Conservation (phyloP, 352 stramenopile genomes). For the Globisporangium carolinianum region DNA sequence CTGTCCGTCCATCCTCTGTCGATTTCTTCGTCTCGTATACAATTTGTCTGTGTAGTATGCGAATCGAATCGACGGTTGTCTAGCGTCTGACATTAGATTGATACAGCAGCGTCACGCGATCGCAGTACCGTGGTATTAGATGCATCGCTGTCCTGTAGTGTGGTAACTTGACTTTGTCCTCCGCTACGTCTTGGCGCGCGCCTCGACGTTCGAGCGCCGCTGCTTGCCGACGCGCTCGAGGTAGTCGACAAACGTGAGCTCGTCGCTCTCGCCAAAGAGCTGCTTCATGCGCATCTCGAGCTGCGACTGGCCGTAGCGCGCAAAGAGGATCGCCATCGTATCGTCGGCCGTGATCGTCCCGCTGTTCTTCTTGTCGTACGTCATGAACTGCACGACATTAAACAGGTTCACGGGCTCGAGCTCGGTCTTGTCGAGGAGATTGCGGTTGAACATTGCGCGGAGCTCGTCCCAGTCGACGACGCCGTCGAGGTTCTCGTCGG, state of each 20-base stretch:
- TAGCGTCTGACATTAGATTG: not conserved
- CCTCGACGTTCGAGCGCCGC: conserved; percentile 55
- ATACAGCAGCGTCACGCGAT: not conserved
- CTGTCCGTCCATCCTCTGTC: too few species aligned
- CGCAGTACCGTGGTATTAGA: too few species aligned
- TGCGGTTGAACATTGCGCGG: conserved; percentile 95
- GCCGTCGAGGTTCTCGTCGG: conserved; percentile 96
- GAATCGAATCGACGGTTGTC: too few species aligned
- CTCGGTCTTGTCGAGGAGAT: conserved; percentile 92
- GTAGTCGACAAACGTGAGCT: conserved; percentile 77
- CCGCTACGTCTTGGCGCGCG: conserved; percentile 28
- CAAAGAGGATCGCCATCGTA: conserved; percentile 98
- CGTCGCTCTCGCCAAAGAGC: conserved; percentile 85
- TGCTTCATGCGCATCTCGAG: conserved; percentile 89
- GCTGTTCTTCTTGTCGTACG: conserved; percentile 95
- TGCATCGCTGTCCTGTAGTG: too few species aligned
- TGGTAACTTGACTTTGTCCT: too few species aligned
- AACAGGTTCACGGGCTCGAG: conserved; percentile 95
- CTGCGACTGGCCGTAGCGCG: conserved; percentile 83
- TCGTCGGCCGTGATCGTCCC: conserved; percentile 94
- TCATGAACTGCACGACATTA: conserved; percentile 97
- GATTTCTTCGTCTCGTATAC: too few species aligned
- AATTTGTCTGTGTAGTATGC: too few species aligned
- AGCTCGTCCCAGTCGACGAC: conserved; percentile 94
- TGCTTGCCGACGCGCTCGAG: conserved; percentile 70